Evolutionary conservation across 176 grass and related monocot species (phyloP).

Genomic region (Elymus sibiricus): DNA sequence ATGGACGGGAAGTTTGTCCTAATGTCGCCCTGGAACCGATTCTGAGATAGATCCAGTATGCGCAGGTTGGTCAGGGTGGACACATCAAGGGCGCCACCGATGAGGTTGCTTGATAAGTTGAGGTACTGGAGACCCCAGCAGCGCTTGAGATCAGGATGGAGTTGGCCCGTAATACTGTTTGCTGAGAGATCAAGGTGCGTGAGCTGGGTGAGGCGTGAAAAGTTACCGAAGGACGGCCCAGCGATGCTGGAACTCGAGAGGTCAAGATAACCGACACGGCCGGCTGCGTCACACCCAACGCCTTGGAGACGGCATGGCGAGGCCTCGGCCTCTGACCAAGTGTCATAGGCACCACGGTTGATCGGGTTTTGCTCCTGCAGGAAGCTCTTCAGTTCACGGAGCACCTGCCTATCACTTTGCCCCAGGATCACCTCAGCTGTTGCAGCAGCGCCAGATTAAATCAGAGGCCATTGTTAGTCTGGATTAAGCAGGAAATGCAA

Average conservation of each 20-base stretch:
- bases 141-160: slow-evolving; percentile 36
- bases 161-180: slow-evolving; percentile 30
- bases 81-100: slow-evolving; percentile 36
- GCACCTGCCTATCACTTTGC: not conserved
- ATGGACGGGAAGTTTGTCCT: slow-evolving; percentile 31
- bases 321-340: slow-evolving; percentile 33
- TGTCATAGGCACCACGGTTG: slow-evolving; percentile 29
- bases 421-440: not conserved
- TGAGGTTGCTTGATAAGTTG: slow-evolving; percentile 45
- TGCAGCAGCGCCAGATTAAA: not conserved
- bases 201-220: slow-evolving; percentile 40
- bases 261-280: slow-evolving; percentile 26
- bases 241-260: slow-evolving; percentile 49
- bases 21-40: slow-evolving; percentile 33
- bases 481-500: not conserved
- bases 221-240: slow-evolving; percentile 35
- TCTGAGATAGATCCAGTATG: slow-evolving; percentile 32
- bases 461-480: not conserved
- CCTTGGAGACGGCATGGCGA: slow-evolving; percentile 42
- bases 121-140: slow-evolving; percentile 45
- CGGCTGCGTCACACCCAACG: slow-evolving; percentile 10
- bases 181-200: slow-evolving; percentile 41
- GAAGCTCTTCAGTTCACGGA: slow-evolving; percentile 37
- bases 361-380: slow-evolving; percentile 29
- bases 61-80: slow-evolving; percentile 30